These are phyloP conservation scores for Kwoniella mangroviensis DNA, from an alignment of 768 basidiomycete species.

Conservation along the genomic window DNA sequence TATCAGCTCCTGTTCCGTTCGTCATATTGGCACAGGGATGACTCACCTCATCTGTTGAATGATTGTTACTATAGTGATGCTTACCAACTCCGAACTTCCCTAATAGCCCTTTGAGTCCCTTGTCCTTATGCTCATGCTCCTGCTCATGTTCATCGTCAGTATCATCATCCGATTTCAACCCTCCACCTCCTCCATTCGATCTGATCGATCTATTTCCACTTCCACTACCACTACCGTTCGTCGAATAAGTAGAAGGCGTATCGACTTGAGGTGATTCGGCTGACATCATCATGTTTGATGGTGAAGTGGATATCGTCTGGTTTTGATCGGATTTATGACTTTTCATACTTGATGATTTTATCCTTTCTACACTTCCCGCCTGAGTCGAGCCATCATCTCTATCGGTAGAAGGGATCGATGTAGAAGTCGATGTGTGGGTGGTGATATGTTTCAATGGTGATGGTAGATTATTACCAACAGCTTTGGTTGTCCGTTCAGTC, in stretches of 20 bases:
- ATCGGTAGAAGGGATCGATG: neutral
- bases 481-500: constrained; percentile 11
- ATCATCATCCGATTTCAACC: constrained; percentile 12
- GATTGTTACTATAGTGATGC: neutral
- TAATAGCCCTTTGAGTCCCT: constrained; percentile 35
- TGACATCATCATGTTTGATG: neutral
- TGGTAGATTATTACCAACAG: constrained; percentile 1
- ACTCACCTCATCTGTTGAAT: constrained; percentile 37
- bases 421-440: neutral
- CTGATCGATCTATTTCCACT: constrained; percentile 9
- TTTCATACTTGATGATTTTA: neutral
- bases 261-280: neutral
- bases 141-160: constrained; percentile 25
- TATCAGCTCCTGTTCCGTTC: neutral
- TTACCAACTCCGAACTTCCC: constrained; percentile 29
- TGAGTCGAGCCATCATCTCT: neutral
- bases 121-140: constrained; percentile 9
- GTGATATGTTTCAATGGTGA: constrained; percentile 14
- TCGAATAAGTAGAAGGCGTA: neutral
- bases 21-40: no score
- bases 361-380: neutral
- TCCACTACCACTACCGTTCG: constrained; percentile 2
- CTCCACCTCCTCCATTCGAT: neutral
- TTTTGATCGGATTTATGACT: neutral
- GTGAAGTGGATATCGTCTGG: no score